Evolutionary conservation across 2,329 filamentous ascomycete species (phyloP), one percentile per base, ranked within the genome.

Genomic region (Emmonsiellopsis sp.): DNA sequence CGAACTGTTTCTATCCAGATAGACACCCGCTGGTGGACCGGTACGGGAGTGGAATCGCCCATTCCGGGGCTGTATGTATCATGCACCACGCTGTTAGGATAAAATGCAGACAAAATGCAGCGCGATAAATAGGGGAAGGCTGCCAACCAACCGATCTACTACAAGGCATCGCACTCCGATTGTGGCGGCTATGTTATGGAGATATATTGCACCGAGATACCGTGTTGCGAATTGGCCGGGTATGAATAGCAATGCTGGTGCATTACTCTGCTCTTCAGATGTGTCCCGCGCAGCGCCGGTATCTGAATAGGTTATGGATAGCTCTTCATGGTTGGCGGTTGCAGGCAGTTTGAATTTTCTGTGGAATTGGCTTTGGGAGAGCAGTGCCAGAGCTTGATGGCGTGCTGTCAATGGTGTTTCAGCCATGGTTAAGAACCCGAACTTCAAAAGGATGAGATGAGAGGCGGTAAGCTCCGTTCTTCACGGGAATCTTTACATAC

Each of bases 1-100:
- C 72, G 71, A 3, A 75, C 66, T 1, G 63, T 69, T 58, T 76
- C 72, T 16, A 76, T 60, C 66, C 70, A 76, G 26, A 66, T 59
- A 1, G 60, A 45, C 11, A 76, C 61, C n/a, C 74, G 65, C 30
- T 66, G 52, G 7, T 63, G 53, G 5, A 73, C 53, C 1, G 63
- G 51, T 0, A 75, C 71, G 1, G 62, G 57, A 1, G 70, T 72
- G 15, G 73, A 74, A 51, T 68, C 70, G 2, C 75, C 74, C 54
- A 76, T 67, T n/a, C 68, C 72, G 11, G 73, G 71, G 57, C 74
- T 74, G 34, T 51, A 52, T 16, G 37, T 40, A 15, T 40, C 11
- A 40, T 11, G 20, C 20, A 26, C 20, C 20, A 26, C 20, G 3
- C 10, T 11, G 37, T 40, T 6, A 40, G 37, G 15, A 40, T 40